Evolutionary conservation across 371 early-diverging fungal genomes (phyloP), one percentile per base, ranked within the genome.

Genomic region (Mortierella sp.): DNA sequence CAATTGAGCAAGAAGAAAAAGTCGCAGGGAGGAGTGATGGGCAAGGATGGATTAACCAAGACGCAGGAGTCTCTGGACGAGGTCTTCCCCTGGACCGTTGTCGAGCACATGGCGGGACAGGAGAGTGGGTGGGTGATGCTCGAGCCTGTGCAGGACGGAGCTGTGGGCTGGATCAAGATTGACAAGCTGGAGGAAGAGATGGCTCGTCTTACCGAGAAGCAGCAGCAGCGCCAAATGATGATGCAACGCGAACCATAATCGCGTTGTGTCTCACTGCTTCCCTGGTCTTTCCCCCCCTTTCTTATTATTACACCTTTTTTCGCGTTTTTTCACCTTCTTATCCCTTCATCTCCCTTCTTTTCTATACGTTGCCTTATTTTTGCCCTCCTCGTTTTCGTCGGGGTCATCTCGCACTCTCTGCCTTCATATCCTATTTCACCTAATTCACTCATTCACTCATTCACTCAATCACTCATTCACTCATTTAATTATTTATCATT

Each of bases 121-220:
- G 85, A 85, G 48, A 81, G 81, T 45, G 85, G 77, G 0, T 85
- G 85, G 85, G 85, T 85, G 24, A 85, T 85, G 85, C 70, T 85
- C 13, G 85, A 85, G 57, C 85, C 85, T 11, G 85, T 81, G n/a
- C 77, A 81, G 75, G 85, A 85, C 42, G 85, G 85, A 50, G 85
- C 85, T 6, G 85, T 85, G 10, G 85, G 85, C 1, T 85, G 85
- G 85, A 73, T 85, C 60, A 85, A 85, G 82, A 85, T 85, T 65
- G 85, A 85, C 55, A 81, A 75, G 54, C 70, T 85, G 31, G 85
- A 85, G 68, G 80, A 85, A 50, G 82, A 86, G 73, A 81, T 86
- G 75, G 76, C 74, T 21, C 79, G 80, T 34, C 71, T 82, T 42
- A 78, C 80, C 10, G 79, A 72, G 60, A 58, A 78, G n/a, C 52